Base-by-base conservation (phyloP, 75 land plant species). In the Pseudotsuga menziesii region DNA sequence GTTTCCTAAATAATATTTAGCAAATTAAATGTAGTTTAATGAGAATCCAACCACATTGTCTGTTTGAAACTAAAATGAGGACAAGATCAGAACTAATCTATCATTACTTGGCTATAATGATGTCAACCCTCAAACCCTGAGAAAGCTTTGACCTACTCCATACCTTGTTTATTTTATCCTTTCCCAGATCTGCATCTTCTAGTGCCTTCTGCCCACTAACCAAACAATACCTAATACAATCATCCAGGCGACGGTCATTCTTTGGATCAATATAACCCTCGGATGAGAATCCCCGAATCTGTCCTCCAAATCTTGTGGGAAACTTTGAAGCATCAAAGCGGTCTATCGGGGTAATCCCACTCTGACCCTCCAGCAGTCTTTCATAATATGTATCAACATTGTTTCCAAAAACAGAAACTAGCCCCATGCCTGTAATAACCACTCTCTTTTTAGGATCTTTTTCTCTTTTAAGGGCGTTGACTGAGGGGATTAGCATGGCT, bases 391-490 rank as follows among this genome's bases (percentile, higher is more conserved):
- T 74, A 48, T 91, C 87, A 17, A 91, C 92, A 59, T 91, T 88
- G 55, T 89, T 91, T 4, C 93, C 93, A 61, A 91, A 91, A 11
- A 89, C 92, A 41, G 93, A 91, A 32, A 91, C 93, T 6, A 91
- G 75, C 3, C 93, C 93, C 93, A 90, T 89, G 5, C 93, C 93
- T 6, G 93, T 91, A 71, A 91, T 87, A 39, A 91, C 93, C 16
- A 91, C 88, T 29, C 93, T 64, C 81, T 91, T 91, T 77, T 91
- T 91, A 76, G 95, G 75, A 80, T 90, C 78, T 60, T 87, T 67
- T 72, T 92, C 77, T 80, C 81, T 69, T 59, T 88, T 80, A 9
- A 93, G 94, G 12, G 90, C 89, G 56, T 61, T 63, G 57, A 44
- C 77, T 17, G 85, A 72, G 13, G 85, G 52, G 22, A 60, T 56